A percentile compares a stretch with the other conserved stretches of the same genome.
Evolutionary conservation across 805 yeast species (phyloP).

Genomic region (Candida insectalens): DNA sequence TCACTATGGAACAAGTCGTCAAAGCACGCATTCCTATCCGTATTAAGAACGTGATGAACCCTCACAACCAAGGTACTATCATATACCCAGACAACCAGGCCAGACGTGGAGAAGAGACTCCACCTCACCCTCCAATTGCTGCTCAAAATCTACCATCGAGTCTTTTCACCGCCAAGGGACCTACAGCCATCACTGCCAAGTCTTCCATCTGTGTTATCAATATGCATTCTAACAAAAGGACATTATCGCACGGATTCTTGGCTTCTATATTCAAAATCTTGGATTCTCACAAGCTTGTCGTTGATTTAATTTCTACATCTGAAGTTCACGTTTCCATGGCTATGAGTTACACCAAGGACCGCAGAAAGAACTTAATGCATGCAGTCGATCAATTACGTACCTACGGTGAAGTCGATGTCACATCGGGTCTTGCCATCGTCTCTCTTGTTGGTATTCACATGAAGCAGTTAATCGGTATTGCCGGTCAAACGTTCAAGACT

Average conservation of each 20-base stretch:
- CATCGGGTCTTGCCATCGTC: conserved; percentile 80
- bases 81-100: conserved; percentile 89
- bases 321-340: conserved; percentile 99
- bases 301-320: conserved; percentile 91
- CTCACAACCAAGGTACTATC: conserved; percentile 85
- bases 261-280: conserved; percentile 83
- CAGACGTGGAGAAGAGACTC: conserved; percentile 79
- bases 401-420: conserved; percentile 84
- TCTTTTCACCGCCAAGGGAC: conserved; percentile 49
- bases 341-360: conserved; percentile 64
- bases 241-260: conserved; percentile 88
- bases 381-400: conserved; percentile 73
- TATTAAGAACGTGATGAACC: conserved; percentile 92
- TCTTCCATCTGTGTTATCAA: conserved; percentile 85
- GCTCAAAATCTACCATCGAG: conserved; percentile 36
- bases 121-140: conserved; percentile 90
- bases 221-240: conserved; percentile 88
- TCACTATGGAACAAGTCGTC: conserved; percentile 98
- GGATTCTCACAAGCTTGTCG: conserved; percentile 78
- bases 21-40: conserved; percentile 93
- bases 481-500: conserved; percentile 93
- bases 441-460: conserved; percentile 94
- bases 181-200: conserved; percentile 94
- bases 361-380: conserved; percentile 41
- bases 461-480: conserved; percentile 95